phyloP scores from a whole-genome alignment of 2,329 filamentous ascomycete species.

The Ophiostoma montium region DNA sequence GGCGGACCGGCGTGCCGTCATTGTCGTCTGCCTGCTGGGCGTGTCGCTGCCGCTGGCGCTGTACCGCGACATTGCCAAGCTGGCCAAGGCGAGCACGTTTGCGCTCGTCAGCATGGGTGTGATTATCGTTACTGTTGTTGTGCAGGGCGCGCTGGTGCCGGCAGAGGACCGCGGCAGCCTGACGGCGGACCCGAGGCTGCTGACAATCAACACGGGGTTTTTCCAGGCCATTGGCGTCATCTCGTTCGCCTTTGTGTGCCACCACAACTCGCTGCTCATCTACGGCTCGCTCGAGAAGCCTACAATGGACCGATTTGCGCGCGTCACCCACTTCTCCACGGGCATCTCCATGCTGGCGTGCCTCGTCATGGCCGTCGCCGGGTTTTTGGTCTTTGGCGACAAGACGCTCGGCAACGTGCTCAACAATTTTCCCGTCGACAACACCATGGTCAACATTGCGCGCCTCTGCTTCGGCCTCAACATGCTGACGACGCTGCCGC shows the following conservation, averaged over 20 bases:
- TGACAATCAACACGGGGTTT: conserved; percentile 75
- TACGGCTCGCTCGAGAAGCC: conserved; percentile 91
- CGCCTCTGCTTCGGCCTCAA: conserved; percentile 93
- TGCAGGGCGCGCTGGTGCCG: conserved; percentile 66
- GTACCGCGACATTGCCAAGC: conserved; percentile 94
- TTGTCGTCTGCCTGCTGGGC: conserved; percentile 73
- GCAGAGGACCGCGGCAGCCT: conserved; percentile 58
- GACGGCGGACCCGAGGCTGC: conserved; percentile 46
- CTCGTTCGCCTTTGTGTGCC: conserved; percentile 68
- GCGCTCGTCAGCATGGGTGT: conserved; percentile 86
- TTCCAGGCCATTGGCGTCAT: conserved; percentile 97
- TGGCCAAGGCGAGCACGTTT: conserved; percentile 89
- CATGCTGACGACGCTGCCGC: conserved; percentile 92
- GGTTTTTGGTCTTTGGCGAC: conserved; percentile 87
- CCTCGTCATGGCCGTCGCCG: conserved; percentile 71
- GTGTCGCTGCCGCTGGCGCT: conserved; percentile 84
- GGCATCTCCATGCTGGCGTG: conserved; percentile 84
- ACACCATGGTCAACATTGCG: conserved; percentile 86
- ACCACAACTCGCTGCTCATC: conserved; percentile 95
- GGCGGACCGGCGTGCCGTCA: conserved; percentile 68
- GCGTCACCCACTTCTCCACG: conserved; percentile 88
- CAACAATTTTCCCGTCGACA: conserved; percentile 90
- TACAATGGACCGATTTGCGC: conserved; percentile 87
- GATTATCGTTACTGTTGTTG: conserved; percentile 77
- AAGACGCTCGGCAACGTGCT: conserved; percentile 88